These are phyloP conservation scores for Acanthochlamys bracteata DNA, from an alignment of 106 monocot species.

Conservation along the genomic window DNA sequence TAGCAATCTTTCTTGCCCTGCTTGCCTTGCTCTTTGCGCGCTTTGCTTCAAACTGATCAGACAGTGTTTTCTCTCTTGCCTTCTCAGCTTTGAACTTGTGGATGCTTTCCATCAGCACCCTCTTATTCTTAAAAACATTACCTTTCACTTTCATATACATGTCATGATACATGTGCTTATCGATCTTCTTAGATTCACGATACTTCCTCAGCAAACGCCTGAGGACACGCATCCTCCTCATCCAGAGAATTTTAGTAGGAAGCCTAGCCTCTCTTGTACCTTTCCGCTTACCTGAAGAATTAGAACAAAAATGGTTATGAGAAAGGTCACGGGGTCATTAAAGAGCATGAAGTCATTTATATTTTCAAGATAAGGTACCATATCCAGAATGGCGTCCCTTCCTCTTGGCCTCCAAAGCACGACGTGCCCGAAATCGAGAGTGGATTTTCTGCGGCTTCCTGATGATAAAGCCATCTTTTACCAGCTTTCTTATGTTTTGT, in stretches of 20 bases:
- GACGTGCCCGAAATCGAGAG: conserved; percentile 7
- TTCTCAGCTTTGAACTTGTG: conserved; percentile 17
- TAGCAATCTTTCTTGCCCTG: conserved; percentile 12
- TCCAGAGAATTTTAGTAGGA: conserved; percentile 22
- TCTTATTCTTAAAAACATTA: conserved; percentile 21
- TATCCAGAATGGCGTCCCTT: conserved; percentile 16
- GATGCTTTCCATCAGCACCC: conserved; percentile 22
- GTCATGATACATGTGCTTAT: conserved; percentile 27
- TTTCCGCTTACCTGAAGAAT: conserved; percentile 11
- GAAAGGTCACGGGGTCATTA: too few relatives aligned
- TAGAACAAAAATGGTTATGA: background rate
- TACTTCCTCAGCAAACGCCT: conserved; percentile 20
- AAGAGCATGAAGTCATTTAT: too few relatives aligned
- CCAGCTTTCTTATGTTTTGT: conserved; percentile 17
- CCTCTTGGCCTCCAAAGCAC: conserved; percentile 14
- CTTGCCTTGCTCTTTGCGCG: conserved; percentile 20
- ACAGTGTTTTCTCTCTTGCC: conserved; percentile 15
- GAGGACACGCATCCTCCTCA: conserved; percentile 19
- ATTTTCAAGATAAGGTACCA: conserved; percentile 2
- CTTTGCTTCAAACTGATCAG: conserved; percentile 16
- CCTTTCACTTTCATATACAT: conserved; percentile 20
- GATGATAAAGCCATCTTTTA: conserved; percentile 18
- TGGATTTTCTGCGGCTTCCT: conserved; percentile 15
- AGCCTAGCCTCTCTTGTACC: conserved; percentile 25
- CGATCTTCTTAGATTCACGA: conserved; percentile 19